A percentile compares a stretch with the other conserved stretches of the same genome.
Conservation (phyloP, 2,329 filamentous ascomycete genomes). For the Fusarium sp. region DNA sequence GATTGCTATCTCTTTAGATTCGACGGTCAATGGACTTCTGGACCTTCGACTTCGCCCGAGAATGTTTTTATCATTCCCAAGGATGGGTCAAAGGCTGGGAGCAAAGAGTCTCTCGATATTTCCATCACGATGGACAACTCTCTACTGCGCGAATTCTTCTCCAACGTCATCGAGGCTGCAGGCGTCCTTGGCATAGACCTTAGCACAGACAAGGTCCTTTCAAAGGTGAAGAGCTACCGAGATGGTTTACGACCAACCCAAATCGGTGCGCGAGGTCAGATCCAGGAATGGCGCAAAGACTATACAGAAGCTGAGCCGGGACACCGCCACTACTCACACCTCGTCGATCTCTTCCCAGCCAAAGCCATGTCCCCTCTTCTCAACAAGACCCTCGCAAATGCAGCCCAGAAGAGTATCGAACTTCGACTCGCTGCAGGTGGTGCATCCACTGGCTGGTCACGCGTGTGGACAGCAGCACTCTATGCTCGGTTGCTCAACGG, state of each 20-base stretch:
- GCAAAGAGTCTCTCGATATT: not conserved
- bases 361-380: not conserved
- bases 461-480: not conserved
- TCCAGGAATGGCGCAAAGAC: not conserved
- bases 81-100: not conserved
- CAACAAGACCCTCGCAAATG: not conserved
- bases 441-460: not conserved
- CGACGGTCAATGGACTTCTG: not conserved
- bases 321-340: not conserved
- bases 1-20: not conserved
- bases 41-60: accelerated
- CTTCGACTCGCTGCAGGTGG: not conserved
- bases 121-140: not conserved
- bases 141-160: not conserved
- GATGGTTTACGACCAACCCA: not conserved
- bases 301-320: not conserved
- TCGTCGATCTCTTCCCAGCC: not conserved
- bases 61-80: not conserved
- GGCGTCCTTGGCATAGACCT: not conserved
- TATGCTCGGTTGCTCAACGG: not conserved
- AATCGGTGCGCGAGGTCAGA: not conserved
- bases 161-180: not conserved
- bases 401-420: not conserved
- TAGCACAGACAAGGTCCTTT: not conserved
- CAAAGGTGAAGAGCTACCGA: not conserved